Conservation (phyloP, 305 asterid genomes). For the Fraxinus latifolia region DNA sequence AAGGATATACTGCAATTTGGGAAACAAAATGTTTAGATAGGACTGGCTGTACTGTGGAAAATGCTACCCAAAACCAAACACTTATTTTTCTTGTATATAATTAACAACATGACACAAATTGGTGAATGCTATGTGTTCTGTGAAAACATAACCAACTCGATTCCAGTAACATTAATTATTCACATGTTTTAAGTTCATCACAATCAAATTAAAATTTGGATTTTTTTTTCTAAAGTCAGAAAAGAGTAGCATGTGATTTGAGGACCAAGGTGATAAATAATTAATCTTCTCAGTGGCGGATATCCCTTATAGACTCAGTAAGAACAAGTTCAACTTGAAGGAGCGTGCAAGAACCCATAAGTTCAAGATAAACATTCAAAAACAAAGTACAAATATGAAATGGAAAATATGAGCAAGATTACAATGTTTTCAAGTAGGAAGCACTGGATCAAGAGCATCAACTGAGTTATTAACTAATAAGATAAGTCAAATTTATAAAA, state of each 20-base stretch:
- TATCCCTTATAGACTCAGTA: background rate
- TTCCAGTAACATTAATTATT: background rate
- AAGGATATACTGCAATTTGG: background rate
- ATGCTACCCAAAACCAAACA: background rate
- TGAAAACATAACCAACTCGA: background rate
- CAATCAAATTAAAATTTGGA: background rate
- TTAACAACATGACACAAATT: background rate
- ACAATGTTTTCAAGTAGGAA: background rate
- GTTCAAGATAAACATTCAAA: background rate
- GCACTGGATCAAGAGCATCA: background rate
- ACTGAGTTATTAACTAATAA: background rate
- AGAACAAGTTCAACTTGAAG: background rate
- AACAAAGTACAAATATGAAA: background rate
- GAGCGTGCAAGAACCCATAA: background rate
- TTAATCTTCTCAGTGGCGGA: background rate
- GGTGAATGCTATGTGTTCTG: background rate
- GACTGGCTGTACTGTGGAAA: background rate
- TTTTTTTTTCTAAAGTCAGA: background rate
- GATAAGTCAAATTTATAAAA: background rate
- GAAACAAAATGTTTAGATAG: background rate
- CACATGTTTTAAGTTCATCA: background rate
- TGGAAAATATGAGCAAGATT: background rate
- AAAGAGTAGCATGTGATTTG: background rate
- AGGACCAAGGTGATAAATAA: background rate
- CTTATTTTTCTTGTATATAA: background rate